Percentiles rank a stretch among this genome's conserved stretches.
These are phyloP conservation scores for Geotrichum ghanense DNA, from an alignment of 805 yeast species.

Conservation along the genomic window DNA sequence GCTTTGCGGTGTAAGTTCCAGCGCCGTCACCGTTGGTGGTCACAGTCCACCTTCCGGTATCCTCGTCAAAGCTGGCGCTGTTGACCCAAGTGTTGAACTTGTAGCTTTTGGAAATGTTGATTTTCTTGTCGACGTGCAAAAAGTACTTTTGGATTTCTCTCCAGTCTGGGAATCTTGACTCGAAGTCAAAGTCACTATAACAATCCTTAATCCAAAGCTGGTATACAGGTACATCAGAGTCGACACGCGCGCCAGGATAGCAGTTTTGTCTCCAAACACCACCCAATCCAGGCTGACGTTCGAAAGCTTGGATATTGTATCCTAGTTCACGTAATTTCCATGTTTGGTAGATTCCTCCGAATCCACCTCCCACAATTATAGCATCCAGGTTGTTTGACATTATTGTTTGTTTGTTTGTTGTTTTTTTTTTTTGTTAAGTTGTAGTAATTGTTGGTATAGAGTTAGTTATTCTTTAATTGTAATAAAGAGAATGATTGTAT, in stretches of 20 bases:
- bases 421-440: too few relatives aligned
- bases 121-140: conserved; percentile 18
- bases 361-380: conserved; percentile 14
- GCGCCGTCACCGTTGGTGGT: conserved; percentile 12
- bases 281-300: conserved; percentile 14
- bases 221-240: conserved; percentile 22
- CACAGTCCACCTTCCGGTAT: conserved; percentile 17
- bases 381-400: conserved; percentile 6
- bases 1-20: conserved; percentile 6
- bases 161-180: conserved; percentile 20
- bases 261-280: conserved; percentile 20
- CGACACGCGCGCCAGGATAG: conserved; percentile 24
- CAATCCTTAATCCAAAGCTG: conserved; percentile 21
- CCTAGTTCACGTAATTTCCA: conserved; percentile 16
- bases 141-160: conserved; percentile 20
- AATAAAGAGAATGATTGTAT: conserved; percentile 18
- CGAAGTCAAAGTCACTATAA: conserved; percentile 20
- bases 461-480: too few relatives aligned
- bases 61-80: conserved; percentile 16
- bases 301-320: conserved; percentile 11
- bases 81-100: conserved; percentile 16
- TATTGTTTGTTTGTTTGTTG: too few relatives aligned
- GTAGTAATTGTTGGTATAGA: too few relatives aligned
- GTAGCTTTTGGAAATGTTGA: conserved; percentile 18
- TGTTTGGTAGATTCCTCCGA: conserved; percentile 14